Evolutionary conservation across 306 rosid genomes (phyloP).

Genomic region (Prunus davidiana): DNA sequence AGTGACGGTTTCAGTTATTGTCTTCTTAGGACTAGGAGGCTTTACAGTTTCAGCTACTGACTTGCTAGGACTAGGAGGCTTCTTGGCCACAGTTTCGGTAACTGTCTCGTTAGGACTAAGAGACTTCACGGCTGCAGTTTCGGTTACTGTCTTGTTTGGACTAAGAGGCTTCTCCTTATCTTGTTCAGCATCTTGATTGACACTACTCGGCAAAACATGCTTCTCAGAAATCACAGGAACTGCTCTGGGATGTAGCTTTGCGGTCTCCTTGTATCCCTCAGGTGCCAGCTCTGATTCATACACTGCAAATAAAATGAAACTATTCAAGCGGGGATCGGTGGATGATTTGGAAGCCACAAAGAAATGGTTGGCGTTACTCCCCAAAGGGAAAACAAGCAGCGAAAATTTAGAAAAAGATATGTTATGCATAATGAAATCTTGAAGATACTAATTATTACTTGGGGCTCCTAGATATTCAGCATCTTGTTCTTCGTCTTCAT

Average conservation of each 20-base stretch:
- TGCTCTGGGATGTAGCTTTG: conserved; percentile 47
- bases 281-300: conserved; percentile 69
- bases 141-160: conserved; percentile 27
- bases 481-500: conserved; percentile 39
- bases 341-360: neutral
- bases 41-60: conserved; percentile 23
- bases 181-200: conserved; percentile 25
- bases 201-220: conserved; percentile 36
- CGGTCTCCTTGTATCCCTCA: conserved; percentile 37
- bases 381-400: too few species aligned
- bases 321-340: neutral
- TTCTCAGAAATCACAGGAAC: conserved; percentile 44
- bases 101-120: conserved; percentile 24
- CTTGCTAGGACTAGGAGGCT: conserved; percentile 15
- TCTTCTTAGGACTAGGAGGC: conserved; percentile 15
- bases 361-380: neutral
- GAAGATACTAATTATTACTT: conserved; percentile 29
- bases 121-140: conserved; percentile 4
- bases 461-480: conserved; percentile 77
- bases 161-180: conserved; percentile 21
- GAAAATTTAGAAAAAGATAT: neutral
- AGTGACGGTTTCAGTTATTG: conserved; percentile 29
- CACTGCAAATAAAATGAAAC: conserved; percentile 42
- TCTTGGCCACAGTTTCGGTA: neutral
- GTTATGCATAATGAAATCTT: neutral